Percentiles rank a stretch among this genome's conserved stretches.
phyloP scores from a whole-genome alignment of 805 yeast species.

The Nakazawaea anatomiae region DNA sequence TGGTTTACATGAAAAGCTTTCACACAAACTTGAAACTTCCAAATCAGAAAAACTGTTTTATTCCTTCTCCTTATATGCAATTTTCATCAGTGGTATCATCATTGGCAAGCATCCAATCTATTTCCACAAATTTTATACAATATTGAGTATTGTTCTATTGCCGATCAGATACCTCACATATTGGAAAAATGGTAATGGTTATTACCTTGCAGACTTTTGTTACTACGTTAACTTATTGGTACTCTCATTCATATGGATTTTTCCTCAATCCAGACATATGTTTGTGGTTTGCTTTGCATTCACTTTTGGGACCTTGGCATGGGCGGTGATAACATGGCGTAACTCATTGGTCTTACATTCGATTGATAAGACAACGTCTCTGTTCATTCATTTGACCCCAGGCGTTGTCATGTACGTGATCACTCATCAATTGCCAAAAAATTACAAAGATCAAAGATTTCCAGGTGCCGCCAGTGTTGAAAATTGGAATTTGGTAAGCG shows the following conservation, averaged over 20 bases:
- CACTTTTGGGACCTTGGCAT: slow-evolving; percentile 82
- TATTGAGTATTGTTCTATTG: slow-evolving; percentile 54
- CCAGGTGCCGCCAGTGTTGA: slow-evolving; percentile 72
- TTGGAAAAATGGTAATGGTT: slow-evolving; percentile 73
- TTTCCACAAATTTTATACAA: slow-evolving; percentile 73
- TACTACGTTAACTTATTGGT: slow-evolving; percentile 79
- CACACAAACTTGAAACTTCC: slow-evolving; percentile 33
- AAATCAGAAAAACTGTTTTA: slow-evolving; percentile 76
- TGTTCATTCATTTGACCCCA: slow-evolving; percentile 88
- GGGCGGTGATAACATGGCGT: slow-evolving; percentile 95
- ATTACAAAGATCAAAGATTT: slow-evolving; percentile 49
- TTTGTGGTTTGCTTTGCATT: slow-evolving; percentile 83
- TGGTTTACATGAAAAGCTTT: slow-evolving; percentile 30
- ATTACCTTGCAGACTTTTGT: slow-evolving; percentile 88
- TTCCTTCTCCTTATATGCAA: slow-evolving; percentile 59
- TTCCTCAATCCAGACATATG: slow-evolving; percentile 66
- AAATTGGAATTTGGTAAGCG: slow-evolving; percentile 68
- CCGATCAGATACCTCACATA: slow-evolving; percentile 84
- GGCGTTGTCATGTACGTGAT: slow-evolving; percentile 83
- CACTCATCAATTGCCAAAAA: slow-evolving; percentile 64
- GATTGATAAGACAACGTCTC: slow-evolving; percentile 85
- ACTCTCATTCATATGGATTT: slow-evolving; percentile 72
- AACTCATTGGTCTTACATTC: slow-evolving; percentile 89
- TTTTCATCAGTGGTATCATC: slow-evolving; percentile 67
- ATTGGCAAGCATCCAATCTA: slow-evolving; percentile 73